phyloP scores from a whole-genome alignment of 805 yeast species.

The Torulaspora delbrueckii region DNA sequence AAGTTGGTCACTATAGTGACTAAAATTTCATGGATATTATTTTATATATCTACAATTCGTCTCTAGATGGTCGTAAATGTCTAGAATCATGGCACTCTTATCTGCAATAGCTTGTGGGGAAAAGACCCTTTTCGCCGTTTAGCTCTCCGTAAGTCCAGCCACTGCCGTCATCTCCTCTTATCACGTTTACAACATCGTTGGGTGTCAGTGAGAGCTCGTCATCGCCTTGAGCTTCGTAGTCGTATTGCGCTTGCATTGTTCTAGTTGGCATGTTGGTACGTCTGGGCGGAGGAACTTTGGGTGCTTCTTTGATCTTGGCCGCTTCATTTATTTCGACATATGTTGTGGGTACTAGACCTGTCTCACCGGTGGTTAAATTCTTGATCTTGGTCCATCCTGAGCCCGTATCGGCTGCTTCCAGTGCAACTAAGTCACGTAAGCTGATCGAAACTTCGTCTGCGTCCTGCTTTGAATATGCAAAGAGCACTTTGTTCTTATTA shows the following conservation, averaged over 20 bases:
- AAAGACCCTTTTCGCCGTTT: slow-evolving; percentile 58
- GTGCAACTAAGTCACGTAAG: slow-evolving; percentile 56
- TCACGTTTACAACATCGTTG: slow-evolving; percentile 69
- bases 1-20: neutral
- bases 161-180: slow-evolving; percentile 66
- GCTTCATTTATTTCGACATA: slow-evolving; percentile 51
- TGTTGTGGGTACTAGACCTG: slow-evolving; percentile 82
- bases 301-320: slow-evolving; percentile 50
- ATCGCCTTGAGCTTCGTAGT: slow-evolving; percentile 69
- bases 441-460: slow-evolving; percentile 65
- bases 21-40: neutral
- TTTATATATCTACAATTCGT: neutral
- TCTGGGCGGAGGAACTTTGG: slow-evolving; percentile 68
- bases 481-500: slow-evolving; percentile 48
- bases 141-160: slow-evolving; percentile 96
- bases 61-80: neutral
- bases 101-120: slow-evolving; percentile 73
- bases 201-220: slow-evolving; percentile 69
- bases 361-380: slow-evolving; percentile 42
- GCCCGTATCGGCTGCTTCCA: slow-evolving; percentile 73
- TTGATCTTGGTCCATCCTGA: slow-evolving; percentile 83
- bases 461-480: slow-evolving; percentile 62
- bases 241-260: slow-evolving; percentile 66
- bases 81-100: neutral
- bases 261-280: slow-evolving; percentile 37